Base-by-base conservation (phyloP, 163 green algal species). In the Scenedesmus sp. region DNA sequence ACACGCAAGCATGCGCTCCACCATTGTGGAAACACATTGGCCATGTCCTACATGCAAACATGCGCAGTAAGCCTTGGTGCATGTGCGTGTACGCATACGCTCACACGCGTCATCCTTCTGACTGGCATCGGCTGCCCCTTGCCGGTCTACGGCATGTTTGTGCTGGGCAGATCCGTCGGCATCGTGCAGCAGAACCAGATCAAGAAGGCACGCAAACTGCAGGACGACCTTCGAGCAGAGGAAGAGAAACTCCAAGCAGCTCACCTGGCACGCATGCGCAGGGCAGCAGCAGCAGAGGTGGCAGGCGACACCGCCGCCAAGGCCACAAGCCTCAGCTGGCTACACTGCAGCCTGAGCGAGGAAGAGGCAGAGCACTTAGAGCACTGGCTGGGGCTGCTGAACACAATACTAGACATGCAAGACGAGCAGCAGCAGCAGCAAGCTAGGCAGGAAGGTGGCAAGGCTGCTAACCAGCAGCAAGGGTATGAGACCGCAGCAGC, bases 111-210 rank as follows among this genome's bases (percentile, higher is more conserved):
- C 51, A 12, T 61, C 13, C 24, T 61, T 61, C 51, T 24, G n/a
- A 61, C 46, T 53, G 46, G 6, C 51, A 16, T 61, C 7, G 22
- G 1, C 24, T 76, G 65, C 13, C 33, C 18, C 4, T 15, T 15
- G 2, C 37, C 35, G 6, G 12, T 22, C 37, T 70, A 20, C 73
- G n/a, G 35, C 30, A 20, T 82, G 35, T 46, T 16, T 15, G 35
- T 82, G 73, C 35, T 13, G 65, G 30, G 35, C 87, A 92, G 88
- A 46, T n/a, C 81, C 30, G 81, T 92, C 3, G 81, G 88, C 65
- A 89, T 92, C 16, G 88, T 89, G 24, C 56, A 84, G 88, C 81
- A 92, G 81, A 80, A 59, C 5, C 88, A 92, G 51, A 42, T 85
- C 35, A 92, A 92, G 20, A 88, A 88, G 49, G 61, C 53, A n/a